Percentiles rank a stretch among this genome's conserved stretches.
These are phyloP conservation scores for Cordyceps sp. DNA, from an alignment of 2,329 filamentous ascomycete species.

Conservation along the genomic window DNA sequence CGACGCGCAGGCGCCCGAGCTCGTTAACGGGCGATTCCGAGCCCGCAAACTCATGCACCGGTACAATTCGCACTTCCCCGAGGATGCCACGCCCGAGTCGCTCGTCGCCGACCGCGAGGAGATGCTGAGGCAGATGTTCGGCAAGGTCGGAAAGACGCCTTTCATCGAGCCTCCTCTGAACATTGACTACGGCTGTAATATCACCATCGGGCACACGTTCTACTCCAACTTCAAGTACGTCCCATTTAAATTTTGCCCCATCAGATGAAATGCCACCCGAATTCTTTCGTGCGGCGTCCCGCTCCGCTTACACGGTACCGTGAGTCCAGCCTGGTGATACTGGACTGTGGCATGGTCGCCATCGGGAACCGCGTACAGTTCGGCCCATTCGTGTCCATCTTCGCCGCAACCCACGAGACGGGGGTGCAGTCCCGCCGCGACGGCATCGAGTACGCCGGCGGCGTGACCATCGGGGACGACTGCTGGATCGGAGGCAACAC, in stretches of 20 bases:
- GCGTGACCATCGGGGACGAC: constrained; percentile 32
- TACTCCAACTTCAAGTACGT: constrained; percentile 35
- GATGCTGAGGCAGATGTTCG: constrained; percentile 32
- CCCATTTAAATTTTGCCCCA: too few relatives aligned
- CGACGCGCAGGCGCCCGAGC: constrained; percentile 27
- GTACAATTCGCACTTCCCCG: constrained; percentile 40
- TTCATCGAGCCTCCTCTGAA: constrained; percentile 45
- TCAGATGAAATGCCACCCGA: too few relatives aligned
- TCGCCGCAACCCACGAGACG: constrained; percentile 54
- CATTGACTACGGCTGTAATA: constrained; percentile 51
- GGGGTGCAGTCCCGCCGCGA: constrained; percentile 34
- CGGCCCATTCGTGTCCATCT: constrained; percentile 56
- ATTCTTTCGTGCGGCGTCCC: too few relatives aligned
- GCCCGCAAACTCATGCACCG: constrained; percentile 38
- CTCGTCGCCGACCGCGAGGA: constrained; percentile 21
- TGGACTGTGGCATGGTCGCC: constrained; percentile 55
- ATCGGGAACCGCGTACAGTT: constrained; percentile 58
- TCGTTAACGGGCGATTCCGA: constrained; percentile 32
- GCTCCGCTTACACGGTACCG: neutral
- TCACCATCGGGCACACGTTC: constrained; percentile 42
- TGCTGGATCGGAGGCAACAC: constrained; percentile 37
- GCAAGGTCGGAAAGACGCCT: constrained; percentile 29
- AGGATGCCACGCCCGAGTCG: constrained; percentile 23
- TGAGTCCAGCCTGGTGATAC: constrained; percentile 32
- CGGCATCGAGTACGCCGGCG: constrained; percentile 26